Base-by-base conservation (phyloP, 257 asterid species). In the Gardenia jasminoides region DNA sequence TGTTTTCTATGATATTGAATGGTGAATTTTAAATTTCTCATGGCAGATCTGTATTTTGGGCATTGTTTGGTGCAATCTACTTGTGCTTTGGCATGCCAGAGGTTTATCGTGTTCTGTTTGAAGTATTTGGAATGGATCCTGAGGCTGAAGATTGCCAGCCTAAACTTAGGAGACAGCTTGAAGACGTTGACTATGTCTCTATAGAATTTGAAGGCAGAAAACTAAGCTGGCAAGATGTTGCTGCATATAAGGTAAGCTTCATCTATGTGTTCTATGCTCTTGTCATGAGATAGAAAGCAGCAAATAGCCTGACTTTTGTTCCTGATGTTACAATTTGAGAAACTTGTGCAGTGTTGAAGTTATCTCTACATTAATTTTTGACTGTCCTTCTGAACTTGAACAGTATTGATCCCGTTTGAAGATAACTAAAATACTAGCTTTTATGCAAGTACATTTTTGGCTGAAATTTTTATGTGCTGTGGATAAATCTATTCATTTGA, bases 111-210 rank as follows among this genome's bases (percentile, higher is more conserved):
- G 93, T 93, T 73, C 97, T 96, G 47, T 96, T 96, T 78, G 99
- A 96, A 88, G 98, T 93, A 81, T 93, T 93, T 80, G 98, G 97
- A 80, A 87, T 96, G 87, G 99, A 96, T 75, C 95, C 94, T 1
- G 99, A 96, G 77, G 98, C 94, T 81, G 97, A 96, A 86, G 98
- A 96, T 50, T 91, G 96, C 87, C 99, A 96, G 84, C 99, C 99
- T 70, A 96, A 90, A 82, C 76, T 86, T 62, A 91, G 99, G 84
- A 88, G 98, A 85, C 98, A 93, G 86, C 97, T 93, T 74, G 99
- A 96, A 81, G 99, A 96, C 62, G 97, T 96, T 22, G 99, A 96
- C 80, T 90, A 84, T 82, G 98, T 92, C 33, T 93, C 99, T 15
- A 96, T 92, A 67, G 99, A 93, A 87, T 96, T 92, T 68, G 98